Evolutionary conservation across 1,284 basidiomycete species (phyloP), one percentile per base, ranked within the genome.

Genomic region (Cutaneotrichosporon cyanovorans): DNA sequence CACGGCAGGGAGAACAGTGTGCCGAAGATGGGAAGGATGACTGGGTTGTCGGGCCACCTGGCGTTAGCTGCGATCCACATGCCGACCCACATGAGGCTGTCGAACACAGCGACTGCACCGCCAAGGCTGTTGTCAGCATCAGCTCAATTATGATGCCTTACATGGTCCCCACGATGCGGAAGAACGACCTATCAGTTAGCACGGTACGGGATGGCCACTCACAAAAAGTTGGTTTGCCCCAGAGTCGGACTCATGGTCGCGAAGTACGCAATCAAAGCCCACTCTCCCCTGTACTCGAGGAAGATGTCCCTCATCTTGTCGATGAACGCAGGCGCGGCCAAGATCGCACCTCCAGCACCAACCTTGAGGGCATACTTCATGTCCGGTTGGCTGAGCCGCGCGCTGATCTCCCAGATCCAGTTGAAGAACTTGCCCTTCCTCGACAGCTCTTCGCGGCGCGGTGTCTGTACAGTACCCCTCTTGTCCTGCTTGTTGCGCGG

Each of bases 201-300:
- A 23, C 34, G 43, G 34, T 3, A 12, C 16, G 16, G 14, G 16
- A 32, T 23, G 14, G 37, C 15, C 15, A 35, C 84, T 80, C 16
- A 68, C 65, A 91, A 66, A 60, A 80, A 83, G 62, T 92, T 91
- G 2, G 88, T 92, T 81, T 90, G 66, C 5, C 63, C 56, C 1
- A 93, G 83, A 1, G 87, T 90, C 1, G 87, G 88, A 30, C 84
- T 88, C 65, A 92, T 85, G 6, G 91, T 87, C 14, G 87, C 82
- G 59, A 93, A 88, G 67, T 84, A 90, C 36, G 88, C 90, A 43
- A 97, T 87, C 59, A 97, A 72, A 2, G 90, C 90, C 92, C 92
- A 97, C 68, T 96, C 89, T 33, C 90, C 90, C 60, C 83, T 78
- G 61, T 84, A 91, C 45, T 65, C 78, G 28, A 87, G 74, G 63